Conservation (phyloP, 495 filamentous ascomycete species). For the Amniculicola lignicola region DNA sequence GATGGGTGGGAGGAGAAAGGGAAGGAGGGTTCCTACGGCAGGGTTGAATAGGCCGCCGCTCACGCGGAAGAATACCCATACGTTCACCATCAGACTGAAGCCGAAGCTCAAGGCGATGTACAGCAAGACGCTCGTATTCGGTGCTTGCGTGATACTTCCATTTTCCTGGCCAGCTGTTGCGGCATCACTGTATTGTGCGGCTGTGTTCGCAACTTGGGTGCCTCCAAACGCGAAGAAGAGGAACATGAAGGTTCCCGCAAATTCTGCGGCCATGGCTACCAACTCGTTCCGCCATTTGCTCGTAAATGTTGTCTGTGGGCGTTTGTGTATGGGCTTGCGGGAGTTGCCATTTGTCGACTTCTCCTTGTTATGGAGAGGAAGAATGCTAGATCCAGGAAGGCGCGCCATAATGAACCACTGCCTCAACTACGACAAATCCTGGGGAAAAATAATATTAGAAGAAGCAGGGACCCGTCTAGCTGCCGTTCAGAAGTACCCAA, state of each 20-base stretch:
- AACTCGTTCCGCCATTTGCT: constrained; percentile 35
- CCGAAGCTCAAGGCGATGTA: constrained; percentile 41
- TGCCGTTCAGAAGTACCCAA: too few species aligned
- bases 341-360: not conserved
- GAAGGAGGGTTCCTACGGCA: constrained; percentile 21
- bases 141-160: constrained; percentile 34
- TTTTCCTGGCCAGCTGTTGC: constrained; percentile 39
- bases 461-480: too few species aligned
- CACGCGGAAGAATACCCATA: constrained; percentile 42
- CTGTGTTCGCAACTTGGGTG: constrained; percentile 38
- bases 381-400: not conserved
- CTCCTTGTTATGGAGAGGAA: constrained; percentile 16
- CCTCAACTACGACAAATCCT: too few species aligned
- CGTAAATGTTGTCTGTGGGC: too few species aligned
- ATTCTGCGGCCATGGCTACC: constrained; percentile 38
- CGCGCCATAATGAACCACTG: too few species aligned
- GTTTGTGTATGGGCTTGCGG: not conserved
- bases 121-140: constrained; percentile 34
- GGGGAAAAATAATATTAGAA: too few species aligned
- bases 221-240: constrained; percentile 42
- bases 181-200: constrained; percentile 7
- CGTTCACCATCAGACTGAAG: constrained; percentile 42
- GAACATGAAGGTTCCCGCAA: constrained; percentile 42
- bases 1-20: not conserved
- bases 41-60: constrained; percentile 40